Evolutionary conservation across 139 green algal genomes (phyloP), one percentile per base, ranked within the genome.

Genomic region (Chlamydomonas incerta): DNA sequence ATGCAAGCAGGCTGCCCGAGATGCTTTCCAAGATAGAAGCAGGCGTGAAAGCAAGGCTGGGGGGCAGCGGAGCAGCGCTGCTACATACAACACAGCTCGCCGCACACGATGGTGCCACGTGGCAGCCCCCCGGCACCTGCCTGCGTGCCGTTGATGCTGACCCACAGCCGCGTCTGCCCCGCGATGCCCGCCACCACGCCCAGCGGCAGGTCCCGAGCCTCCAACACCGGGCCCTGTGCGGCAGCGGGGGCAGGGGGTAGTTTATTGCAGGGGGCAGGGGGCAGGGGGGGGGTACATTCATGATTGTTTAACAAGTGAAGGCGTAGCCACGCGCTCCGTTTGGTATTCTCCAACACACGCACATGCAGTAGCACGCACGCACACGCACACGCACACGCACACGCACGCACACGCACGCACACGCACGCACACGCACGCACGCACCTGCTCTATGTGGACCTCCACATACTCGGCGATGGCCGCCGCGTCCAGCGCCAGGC

Each of bases 381-480:
- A 50, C 41, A 50, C 41, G 8, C 41, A 50, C 41, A n/a, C n/a
- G n/a, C 14, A 69, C 29, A 69, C 50, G 2, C 14, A 46, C 67
- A 72, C 41, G 8, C 41, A 50, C 41, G 8, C 41, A 50, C 41
- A 50, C 41, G 8, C 41, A 50, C 41, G 8, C 41, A 50, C 14
- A 69, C 29, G 55, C 50, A 11, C 8, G 11, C 67, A 72, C 41
- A 5, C 50, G 20, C 47, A 2, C 55, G 2, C 47, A 60, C 86
- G 8, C 57, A 90, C 87, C 85, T 99, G 97, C 88, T 99, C 97
- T 58, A 99, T 96, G 93, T 99, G 97, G 14, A 98, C 91, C 90
- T 99, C 96, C 33, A 99, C 87, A 80, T 99, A 99, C 47, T 92
- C 89, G 18, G 71, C 57, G 46, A 90, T 47, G 69, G 33, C 20